Conservation (phyloP, 2,329 filamentous ascomycete genomes). For the Huntiella moniliformis region DNA sequence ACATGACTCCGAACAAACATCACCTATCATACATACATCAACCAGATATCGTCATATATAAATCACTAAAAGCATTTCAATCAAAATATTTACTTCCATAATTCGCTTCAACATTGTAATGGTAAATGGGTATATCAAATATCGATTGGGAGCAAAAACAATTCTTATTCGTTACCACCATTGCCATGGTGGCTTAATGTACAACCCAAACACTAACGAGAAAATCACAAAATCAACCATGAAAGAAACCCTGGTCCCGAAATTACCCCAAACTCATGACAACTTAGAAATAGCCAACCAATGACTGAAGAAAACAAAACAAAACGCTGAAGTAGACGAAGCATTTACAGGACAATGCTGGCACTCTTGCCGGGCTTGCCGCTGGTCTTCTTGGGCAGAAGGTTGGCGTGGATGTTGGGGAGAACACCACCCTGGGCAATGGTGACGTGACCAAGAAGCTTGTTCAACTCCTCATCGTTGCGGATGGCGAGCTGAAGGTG, state of each 20-base stretch:
- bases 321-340: constrained; percentile 30
- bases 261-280: constrained; percentile 64
- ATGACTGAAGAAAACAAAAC: constrained; percentile 26
- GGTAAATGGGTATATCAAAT: too few species aligned
- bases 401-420: constrained; percentile 94
- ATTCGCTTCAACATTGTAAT: too few species aligned
- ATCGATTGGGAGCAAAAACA: constrained; percentile 10
- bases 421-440: constrained; percentile 95
- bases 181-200: constrained; percentile 53
- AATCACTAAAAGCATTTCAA: too few species aligned
- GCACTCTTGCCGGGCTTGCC: constrained; percentile 80
- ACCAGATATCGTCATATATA: too few species aligned
- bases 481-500: constrained; percentile 98
- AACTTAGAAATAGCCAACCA: constrained; percentile 44
- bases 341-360: constrained; percentile 79
- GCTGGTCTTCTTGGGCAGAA: constrained; percentile 95
- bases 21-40: too few species aligned
- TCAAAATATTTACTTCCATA: too few species aligned
- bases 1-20: too few species aligned
- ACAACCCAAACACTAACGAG: constrained; percentile 44
- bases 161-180: constrained; percentile 42
- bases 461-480: constrained; percentile 99
- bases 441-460: constrained; percentile 87
- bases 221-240: constrained; percentile 34
- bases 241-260: constrained; percentile 46